Evolutionary conservation across 148 eudicot species (phyloP), one percentile per base, ranked within the genome.

Genomic region (Dysphania ambrosioides): DNA sequence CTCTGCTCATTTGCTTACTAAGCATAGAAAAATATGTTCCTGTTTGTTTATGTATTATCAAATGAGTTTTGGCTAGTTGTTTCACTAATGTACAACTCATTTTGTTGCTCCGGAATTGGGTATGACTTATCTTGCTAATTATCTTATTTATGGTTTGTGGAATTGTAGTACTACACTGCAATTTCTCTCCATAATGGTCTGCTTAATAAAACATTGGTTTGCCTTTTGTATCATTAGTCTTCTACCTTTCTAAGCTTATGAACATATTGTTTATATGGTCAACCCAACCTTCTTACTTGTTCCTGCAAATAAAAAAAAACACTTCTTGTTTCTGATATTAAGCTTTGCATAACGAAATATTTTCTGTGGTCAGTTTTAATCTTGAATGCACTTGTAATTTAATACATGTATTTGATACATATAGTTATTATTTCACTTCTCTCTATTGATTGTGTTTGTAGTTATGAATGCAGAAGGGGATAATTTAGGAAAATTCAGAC

Each of bases 401-500:
- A 16, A 16, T 47, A 3, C 53, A 15, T 18, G 16, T 47, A 47
- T 47, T 42, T 42, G 47, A 42, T 42, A 12, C 47, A 8, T 15
- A 6, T 62, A 6, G 4, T 44, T 44, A 26, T 72, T 24, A 23
- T 56, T 30, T 9, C 15, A 56, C 49, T 47, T 35, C 21, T 61
- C 40, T 23, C 36, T 68, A 0, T 32, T 57, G 26, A 29, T 21
- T 66, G 10, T 44, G 53, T 67, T 40, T 41, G 0, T 69, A n/a
- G n/a, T n/a, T 13, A 71, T 79, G 73, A 59, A 66, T 84, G 81
- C 89, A 93, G 95, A 96, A 88, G 83, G 87, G 90, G 86, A 88
- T 71, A 97, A 96, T 79, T 87, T 85, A 13, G 99, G 99, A 73
- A 96, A 92, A 80, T 96, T 96, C 81, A 84, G 97, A 86, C 99